phyloP scores from a whole-genome alignment of 1,284 basidiomycete genomes.

The Schizopora paradoxa region DNA sequence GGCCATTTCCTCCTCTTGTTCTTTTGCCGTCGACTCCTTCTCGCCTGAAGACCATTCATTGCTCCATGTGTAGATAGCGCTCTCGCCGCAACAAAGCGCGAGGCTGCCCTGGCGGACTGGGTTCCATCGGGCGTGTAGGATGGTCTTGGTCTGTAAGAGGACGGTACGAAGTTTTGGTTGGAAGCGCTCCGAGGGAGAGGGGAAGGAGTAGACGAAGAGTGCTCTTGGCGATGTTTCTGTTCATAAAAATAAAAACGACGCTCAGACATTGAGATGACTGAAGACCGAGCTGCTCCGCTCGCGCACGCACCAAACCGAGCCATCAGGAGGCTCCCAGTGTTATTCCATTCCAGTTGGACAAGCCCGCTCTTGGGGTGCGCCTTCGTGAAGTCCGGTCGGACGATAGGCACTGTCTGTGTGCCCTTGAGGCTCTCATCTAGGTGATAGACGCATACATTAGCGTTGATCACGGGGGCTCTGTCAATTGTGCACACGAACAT shows the following conservation, averaged over 20 bases:
- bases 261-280: conserved; percentile 4
- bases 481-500: conserved; percentile 45
- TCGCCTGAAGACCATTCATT: conserved; percentile 58
- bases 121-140: conserved; percentile 69
- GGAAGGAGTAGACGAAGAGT: conserved; percentile 57
- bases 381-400: conserved; percentile 51
- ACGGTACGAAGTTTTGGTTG: conserved; percentile 58
- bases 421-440: conserved; percentile 63
- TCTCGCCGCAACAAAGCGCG: conserved; percentile 61
- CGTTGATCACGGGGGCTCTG: not conserved
- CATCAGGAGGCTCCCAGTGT: conserved; percentile 64
- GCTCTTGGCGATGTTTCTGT: conserved; percentile 57
- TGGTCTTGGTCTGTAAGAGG: conserved; percentile 54
- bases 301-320: conserved; percentile 54
- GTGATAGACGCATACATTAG: not conserved
- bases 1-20: conserved; percentile 62
- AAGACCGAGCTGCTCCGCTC: conserved; percentile 2
- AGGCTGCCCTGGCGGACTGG: conserved; percentile 66
- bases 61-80: conserved; percentile 75
- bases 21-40: conserved; percentile 27
- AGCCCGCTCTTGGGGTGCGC: conserved; percentile 58
- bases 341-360: conserved; percentile 73
- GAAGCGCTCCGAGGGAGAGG: conserved; percentile 46
- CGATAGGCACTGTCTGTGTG: conserved; percentile 44
- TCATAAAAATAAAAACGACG: conserved; percentile 5